Evolutionary conservation across 2,329 filamentous ascomycete species (phyloP).

Genomic region (Hymenotorrendiella dingleyae): DNA sequence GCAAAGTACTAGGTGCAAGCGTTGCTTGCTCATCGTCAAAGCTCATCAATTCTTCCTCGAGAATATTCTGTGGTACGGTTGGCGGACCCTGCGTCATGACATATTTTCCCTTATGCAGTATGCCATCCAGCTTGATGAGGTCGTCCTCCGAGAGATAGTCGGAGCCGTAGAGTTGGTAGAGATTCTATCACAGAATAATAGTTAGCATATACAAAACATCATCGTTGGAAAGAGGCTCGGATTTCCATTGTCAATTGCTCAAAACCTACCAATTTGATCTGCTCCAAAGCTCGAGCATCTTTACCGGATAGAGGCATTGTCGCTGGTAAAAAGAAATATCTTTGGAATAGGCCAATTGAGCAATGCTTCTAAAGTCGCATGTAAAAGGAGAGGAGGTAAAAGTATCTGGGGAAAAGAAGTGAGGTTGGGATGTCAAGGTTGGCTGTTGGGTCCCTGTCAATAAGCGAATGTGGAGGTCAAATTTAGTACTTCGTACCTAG

Average conservation of each 20-base stretch:
- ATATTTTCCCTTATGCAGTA: slow-evolving; percentile 27
- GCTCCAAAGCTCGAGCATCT: slow-evolving; percentile 17
- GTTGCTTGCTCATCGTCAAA: slow-evolving; percentile 15
- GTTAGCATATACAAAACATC: too few species aligned
- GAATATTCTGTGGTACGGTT: slow-evolving; percentile 9
- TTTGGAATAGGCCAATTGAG: too few species aligned
- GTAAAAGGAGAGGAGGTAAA: neutral
- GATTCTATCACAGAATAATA: too few species aligned
- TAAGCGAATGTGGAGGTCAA: too few species aligned
- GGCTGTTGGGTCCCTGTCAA: too few species aligned
- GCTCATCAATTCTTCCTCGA: slow-evolving; percentile 20
- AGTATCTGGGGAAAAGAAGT: neutral
- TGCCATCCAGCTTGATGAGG: slow-evolving; percentile 25
- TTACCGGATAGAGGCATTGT: slow-evolving; percentile 16
- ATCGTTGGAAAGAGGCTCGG: too few species aligned
- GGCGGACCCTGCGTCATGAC: slow-evolving; percentile 23
- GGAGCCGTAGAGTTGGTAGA: slow-evolving; percentile 24
- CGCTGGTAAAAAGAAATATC: too few species aligned
- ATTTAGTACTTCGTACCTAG: too few species aligned
- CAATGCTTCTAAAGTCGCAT: too few species aligned
- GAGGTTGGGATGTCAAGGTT: too few species aligned
- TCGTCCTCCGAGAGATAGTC: slow-evolving; percentile 28
- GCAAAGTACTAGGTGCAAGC: slow-evolving; percentile 1
- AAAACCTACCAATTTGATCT: slow-evolving; percentile 22
- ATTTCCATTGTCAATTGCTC: too few species aligned